Percentiles rank a stretch among this genome's conserved stretches.
phyloP scores from a whole-genome alignment of 2,329 filamentous ascomycete genomes.

The Alternaria consortialis region DNA sequence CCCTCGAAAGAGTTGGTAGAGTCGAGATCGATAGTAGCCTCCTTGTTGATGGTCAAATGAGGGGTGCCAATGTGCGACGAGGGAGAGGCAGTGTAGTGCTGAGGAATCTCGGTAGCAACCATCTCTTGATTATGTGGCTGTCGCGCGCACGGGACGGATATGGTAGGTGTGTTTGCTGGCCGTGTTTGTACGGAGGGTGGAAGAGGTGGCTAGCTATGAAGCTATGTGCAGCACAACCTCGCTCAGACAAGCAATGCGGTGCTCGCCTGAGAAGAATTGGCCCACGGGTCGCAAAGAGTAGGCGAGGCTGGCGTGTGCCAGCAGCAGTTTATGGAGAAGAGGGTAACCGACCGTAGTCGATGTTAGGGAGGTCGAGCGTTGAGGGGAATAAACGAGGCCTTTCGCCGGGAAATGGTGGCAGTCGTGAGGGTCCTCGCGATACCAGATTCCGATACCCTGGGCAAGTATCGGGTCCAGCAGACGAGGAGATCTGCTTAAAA shows the following conservation, averaged over 20 bases:
- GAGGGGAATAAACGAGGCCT: constrained; percentile 82
- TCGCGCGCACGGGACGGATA: constrained; percentile 28
- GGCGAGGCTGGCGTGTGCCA: constrained; percentile 84
- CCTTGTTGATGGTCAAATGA: constrained; percentile 94
- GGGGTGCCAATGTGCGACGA: constrained; percentile 80
- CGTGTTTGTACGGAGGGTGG: constrained; percentile 8
- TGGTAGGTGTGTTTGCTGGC: constrained; percentile 21
- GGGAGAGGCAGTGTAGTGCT: constrained; percentile 82
- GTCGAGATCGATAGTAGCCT: constrained; percentile 90
- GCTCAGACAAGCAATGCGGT: constrained; percentile 95
- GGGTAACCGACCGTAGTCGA: constrained; percentile 70
- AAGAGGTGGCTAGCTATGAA: constrained; percentile 31
- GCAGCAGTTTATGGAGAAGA: constrained; percentile 66
- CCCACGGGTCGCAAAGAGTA: constrained; percentile 72
- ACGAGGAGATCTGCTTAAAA: constrained; percentile 70
- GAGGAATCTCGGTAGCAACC: constrained; percentile 82
- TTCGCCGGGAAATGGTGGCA: constrained; percentile 88
- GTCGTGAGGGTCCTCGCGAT: constrained; percentile 68
- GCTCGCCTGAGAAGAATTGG: constrained; percentile 97
- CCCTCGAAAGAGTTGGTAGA: constrained; percentile 97
- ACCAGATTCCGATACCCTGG: constrained; percentile 83
- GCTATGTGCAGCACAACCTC: constrained; percentile 88
- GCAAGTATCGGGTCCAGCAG: constrained; percentile 86
- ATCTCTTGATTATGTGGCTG: constrained; percentile 67
- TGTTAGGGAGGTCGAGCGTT: constrained; percentile 93